Percentiles rank a stretch among this genome's conserved stretches.
phyloP scores from a whole-genome alignment of 495 filamentous ascomycete species.

The Penicillium manginii region DNA sequence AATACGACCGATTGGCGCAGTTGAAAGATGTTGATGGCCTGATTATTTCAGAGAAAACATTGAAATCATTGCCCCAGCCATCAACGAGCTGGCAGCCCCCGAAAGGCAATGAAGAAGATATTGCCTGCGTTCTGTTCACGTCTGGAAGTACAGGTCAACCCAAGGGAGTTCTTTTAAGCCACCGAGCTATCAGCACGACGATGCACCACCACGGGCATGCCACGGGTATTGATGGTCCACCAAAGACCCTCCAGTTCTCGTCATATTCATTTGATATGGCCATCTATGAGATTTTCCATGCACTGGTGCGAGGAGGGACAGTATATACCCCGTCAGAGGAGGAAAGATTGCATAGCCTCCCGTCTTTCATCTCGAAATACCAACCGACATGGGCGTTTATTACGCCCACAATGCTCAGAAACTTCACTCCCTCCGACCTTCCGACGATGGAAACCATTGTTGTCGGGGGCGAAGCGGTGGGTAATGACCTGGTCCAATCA shows the following conservation, averaged over 20 bases:
- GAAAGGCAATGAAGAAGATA: background rate
- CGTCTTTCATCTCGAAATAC: background rate
- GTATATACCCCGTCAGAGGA: background rate
- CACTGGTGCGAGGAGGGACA: background rate
- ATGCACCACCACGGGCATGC: slow-evolving; percentile 20
- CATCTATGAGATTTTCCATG: background rate
- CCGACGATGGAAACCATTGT: background rate
- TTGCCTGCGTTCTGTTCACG: slow-evolving; percentile 61
- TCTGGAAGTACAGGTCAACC: slow-evolving; percentile 82
- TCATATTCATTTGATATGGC: slow-evolving; percentile 3
- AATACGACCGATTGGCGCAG: no score
- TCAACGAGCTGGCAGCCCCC: background rate
- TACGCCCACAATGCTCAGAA: background rate
- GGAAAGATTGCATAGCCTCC: background rate
- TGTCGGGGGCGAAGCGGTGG: background rate
- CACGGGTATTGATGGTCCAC: slow-evolving; percentile 29
- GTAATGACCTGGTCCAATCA: background rate
- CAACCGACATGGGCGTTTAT: background rate
- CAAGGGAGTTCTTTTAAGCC: slow-evolving; percentile 77
- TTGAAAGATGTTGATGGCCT: background rate
- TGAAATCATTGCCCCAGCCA: background rate
- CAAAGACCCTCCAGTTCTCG: background rate
- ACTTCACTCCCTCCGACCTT: background rate
- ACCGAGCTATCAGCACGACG: slow-evolving; percentile 59
- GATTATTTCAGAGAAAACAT: no score